Base-by-base conservation (phyloP, 352 stramenopile species). In the Phytophthora aleatoria region DNA sequence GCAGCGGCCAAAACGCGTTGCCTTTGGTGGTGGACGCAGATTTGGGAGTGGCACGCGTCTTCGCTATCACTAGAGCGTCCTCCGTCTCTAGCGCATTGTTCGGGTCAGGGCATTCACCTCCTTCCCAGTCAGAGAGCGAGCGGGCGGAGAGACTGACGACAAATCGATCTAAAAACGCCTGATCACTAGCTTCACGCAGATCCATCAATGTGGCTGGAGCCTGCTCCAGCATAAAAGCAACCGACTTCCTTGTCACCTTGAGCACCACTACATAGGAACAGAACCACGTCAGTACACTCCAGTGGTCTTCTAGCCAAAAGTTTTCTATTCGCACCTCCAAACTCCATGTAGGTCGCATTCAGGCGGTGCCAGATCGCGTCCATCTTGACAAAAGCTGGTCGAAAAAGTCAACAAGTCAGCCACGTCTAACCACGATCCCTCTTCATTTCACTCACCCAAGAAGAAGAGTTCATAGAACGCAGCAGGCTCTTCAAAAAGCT, bases 261-360 rank as follows among this genome's bases (percentile, higher is more conserved):
- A 95, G 73, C 41, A 95, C 85, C 26, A 89, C 87, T 94, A 54
- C 9, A 43, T n/a, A 56, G 16, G 8, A 47, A 62, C 42, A 57
- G 58, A 28, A 43, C 1, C 4, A 48, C 50, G 6, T 65, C 27
- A 64, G 20, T 28, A 42, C 20, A 48, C 13, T 36, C 33, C 26
- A 30, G 16, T 20, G 16, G 16, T 20, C 0, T 20, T 20, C 1
- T 24, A 53, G 35, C 36, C 13, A 5, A 1, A 5, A 16, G 8
- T 27, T 12, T 11, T 58, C 2, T 2, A 0, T 35, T 55, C 64
- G n/a, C 70, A 95, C 87, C 75, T 38, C 77, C 74, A 71, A 95
- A 95, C 62, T 95, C 83, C 87, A 95, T 95, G 59, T 91, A 91
- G 10, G 87, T 91, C 11, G 81, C 84, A 64, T 92, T 91, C 63